phyloP scores from a whole-genome alignment of 257 asterid genomes.

The Gentiana macrophylla region DNA sequence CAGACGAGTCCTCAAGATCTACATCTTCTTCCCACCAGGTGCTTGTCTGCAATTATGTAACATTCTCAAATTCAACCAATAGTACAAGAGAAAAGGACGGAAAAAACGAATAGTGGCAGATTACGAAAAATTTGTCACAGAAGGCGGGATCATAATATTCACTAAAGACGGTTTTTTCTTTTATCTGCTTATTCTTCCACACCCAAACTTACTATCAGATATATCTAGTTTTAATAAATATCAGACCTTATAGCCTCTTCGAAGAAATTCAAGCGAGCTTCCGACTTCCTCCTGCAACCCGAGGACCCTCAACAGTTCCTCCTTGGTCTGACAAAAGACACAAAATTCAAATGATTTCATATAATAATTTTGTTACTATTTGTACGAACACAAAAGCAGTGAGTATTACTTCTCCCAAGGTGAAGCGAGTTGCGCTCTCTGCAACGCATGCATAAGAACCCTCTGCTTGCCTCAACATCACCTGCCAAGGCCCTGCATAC shows the following conservation, averaged over 20 bases:
- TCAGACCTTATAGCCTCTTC: conserved; percentile 86
- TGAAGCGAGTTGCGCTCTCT: conserved; percentile 75
- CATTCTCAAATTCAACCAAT: no score
- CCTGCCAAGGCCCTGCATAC: conserved; percentile 94
- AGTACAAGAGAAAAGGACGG: no score
- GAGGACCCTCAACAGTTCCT: conserved; percentile 85
- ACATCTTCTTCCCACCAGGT: conserved; percentile 97
- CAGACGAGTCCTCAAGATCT: conserved; percentile 62
- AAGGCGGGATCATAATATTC: no score
- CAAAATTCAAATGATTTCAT: conserved; percentile 1
- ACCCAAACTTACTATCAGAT: not conserved
- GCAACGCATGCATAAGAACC: conserved; percentile 94
- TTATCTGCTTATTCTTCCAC: no score
- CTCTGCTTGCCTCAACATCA: conserved; percentile 88
- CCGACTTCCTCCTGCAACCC: conserved; percentile 89
- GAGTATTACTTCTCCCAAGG: conserved; percentile 65
- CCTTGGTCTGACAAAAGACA: conserved; percentile 58
- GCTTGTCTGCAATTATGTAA: conserved; percentile 37
- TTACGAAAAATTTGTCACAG: no score
- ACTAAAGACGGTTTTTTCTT: not conserved
- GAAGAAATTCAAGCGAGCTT: conserved; percentile 92
- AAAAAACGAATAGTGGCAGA: no score
- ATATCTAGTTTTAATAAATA: not conserved
- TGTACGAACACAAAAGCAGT: conserved; percentile 7
- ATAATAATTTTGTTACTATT: not conserved